Conservation (phyloP, 306 rosid genomes). For the Vicia villosa region DNA sequence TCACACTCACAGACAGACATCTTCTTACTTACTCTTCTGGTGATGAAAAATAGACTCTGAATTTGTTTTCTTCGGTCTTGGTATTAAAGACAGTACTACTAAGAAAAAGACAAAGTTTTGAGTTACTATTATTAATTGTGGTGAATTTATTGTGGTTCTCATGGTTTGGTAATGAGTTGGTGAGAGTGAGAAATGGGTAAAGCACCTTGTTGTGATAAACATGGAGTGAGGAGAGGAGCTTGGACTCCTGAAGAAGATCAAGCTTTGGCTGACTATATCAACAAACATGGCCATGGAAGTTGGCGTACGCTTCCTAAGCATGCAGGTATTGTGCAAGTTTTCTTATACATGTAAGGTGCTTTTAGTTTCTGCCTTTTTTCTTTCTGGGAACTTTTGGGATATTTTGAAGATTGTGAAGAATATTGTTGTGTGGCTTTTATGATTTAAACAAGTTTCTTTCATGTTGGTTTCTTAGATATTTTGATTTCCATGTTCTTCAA, state of each 20-base stretch:
- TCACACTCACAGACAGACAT: too few relatives aligned
- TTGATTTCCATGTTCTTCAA: conserved; percentile 3
- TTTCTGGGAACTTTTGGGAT: background rate
- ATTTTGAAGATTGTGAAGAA: background rate
- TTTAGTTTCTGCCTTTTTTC: background rate
- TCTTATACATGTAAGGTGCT: background rate
- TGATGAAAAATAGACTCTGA: background rate
- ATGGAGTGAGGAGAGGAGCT: conserved; percentile 53
- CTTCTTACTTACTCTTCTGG: background rate
- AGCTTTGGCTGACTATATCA: conserved; percentile 49
- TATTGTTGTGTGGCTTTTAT: background rate
- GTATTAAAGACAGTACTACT: background rate
- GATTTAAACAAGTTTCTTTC: background rate
- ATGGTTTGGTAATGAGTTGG: conserved; percentile 27
- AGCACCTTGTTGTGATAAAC: conserved; percentile 57
- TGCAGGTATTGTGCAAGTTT: conserved; percentile 41
- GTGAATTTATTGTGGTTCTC: conserved; percentile 16
- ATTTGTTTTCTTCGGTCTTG: background rate
- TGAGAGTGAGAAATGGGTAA: conserved; percentile 45
- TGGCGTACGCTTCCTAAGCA: conserved; percentile 64
- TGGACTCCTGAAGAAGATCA: conserved; percentile 65
- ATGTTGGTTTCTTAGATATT: conserved; percentile 7
- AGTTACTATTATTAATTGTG: background rate
- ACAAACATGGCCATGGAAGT: conserved; percentile 54
- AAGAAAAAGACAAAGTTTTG: background rate